phyloP scores from a whole-genome alignment of 768 basidiomycete species.

The Suillus occidentalis region DNA sequence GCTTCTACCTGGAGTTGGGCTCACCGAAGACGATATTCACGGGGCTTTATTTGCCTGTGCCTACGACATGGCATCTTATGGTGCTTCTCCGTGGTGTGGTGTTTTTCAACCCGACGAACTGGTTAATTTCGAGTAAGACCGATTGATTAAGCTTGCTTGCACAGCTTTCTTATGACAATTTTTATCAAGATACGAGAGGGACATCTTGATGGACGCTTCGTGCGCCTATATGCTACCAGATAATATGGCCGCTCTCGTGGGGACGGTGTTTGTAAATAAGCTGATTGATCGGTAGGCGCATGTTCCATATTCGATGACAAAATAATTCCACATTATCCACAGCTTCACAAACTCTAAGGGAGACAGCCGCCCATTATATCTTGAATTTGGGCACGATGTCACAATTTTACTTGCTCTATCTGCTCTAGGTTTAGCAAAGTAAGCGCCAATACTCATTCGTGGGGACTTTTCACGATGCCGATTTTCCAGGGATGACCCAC shows the following conservation, averaged over 20 bases:
- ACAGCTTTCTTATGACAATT: background rate
- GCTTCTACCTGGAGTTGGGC: constrained; percentile 29
- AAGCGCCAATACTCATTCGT: background rate
- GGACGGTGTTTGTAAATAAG: constrained; percentile 33
- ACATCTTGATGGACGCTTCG: constrained; percentile 34
- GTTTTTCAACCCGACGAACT: constrained; percentile 33
- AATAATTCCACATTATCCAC: background rate
- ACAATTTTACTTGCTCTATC: constrained; percentile 37
- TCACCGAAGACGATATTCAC: constrained; percentile 32
- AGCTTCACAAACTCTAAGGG: constrained; percentile 32
- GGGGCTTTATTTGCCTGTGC: constrained; percentile 39
- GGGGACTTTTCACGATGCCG: background rate
- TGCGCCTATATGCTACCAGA: constrained; percentile 37
- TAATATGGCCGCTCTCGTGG: constrained; percentile 32
- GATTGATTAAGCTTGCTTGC: background rate
- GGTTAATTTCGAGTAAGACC: constrained; percentile 31
- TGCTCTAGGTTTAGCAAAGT: constrained; percentile 35
- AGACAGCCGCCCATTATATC: constrained; percentile 27
- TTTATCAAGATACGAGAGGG: constrained; percentile 31
- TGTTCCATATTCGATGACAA: background rate
- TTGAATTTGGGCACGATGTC: constrained; percentile 41
- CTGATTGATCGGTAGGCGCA: constrained; percentile 32
- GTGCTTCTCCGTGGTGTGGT: constrained; percentile 36
- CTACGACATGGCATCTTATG: constrained; percentile 35
- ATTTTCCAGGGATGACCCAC: constrained; percentile 30